A percentile compares a stretch with the other conserved stretches of the same genome.
These are phyloP conservation scores for Cercospora sesami DNA, from an alignment of 2,329 filamentous ascomycete genomes.

Conservation along the genomic window DNA sequence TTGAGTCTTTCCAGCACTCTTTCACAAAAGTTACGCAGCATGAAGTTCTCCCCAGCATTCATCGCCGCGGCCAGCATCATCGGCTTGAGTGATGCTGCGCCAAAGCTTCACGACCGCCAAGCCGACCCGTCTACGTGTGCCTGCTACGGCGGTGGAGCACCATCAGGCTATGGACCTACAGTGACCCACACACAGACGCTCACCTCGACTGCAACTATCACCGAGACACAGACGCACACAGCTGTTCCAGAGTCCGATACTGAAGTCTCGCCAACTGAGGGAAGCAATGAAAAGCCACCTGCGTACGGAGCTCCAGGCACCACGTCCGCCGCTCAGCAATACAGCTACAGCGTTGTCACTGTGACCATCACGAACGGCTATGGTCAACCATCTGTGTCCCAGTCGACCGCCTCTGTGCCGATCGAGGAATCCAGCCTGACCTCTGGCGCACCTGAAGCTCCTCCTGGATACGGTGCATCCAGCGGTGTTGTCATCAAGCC, in stretches of 20 bases:
- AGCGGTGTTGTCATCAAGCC: constrained; percentile 16
- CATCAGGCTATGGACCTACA: constrained; percentile 16
- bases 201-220: constrained; percentile 23
- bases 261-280: constrained; percentile 21
- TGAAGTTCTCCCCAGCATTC: constrained; percentile 43
- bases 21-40: constrained; percentile 25
- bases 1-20: constrained; percentile 14
- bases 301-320: constrained; percentile 15
- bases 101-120: constrained; percentile 50
- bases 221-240: constrained; percentile 14
- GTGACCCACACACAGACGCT: constrained; percentile 27
- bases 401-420: constrained; percentile 20
- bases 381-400: constrained; percentile 17
- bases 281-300: constrained; percentile 14
- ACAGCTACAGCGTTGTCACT: constrained; percentile 20
- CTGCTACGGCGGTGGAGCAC: constrained; percentile 10
- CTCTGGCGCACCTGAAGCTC: constrained; percentile 4
- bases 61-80: constrained; percentile 48
- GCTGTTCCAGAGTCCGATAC: constrained; percentile 18
- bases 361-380: constrained; percentile 18
- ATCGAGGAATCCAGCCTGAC: constrained; percentile 12
- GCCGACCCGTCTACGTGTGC: constrained; percentile 41
- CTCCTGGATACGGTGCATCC: constrained; percentile 5
- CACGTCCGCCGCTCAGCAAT: constrained; percentile 14
- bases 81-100: constrained; percentile 47